Evolutionary conservation across 352 stramenopile species (phyloP), one percentile per base, ranked within the genome.

Genomic region (Phytophthora pinifolia): DNA sequence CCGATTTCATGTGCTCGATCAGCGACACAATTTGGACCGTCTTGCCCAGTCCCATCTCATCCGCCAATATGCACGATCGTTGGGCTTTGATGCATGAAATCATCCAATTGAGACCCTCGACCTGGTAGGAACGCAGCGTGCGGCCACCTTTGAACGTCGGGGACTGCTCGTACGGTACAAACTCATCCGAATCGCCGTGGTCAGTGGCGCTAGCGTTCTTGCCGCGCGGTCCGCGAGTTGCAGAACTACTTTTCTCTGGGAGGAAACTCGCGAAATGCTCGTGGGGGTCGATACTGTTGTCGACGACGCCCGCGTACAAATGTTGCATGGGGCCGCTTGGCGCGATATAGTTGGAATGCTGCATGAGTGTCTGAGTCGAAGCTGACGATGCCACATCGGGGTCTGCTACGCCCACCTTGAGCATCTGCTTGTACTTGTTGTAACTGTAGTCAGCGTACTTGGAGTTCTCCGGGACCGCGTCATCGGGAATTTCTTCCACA

Each of bases 21-120:
- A 98, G 96, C 9, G 89, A 96, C 8, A 96, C 86, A 18, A 96
- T 97, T 78, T 98, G 95, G 27, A 98, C 94, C 30, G 92, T 98
- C 64, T 98, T 98, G 13, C 89, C 90, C 20, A 98, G 75, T 20
- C 92, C 92, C 92, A 97, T 98, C 47, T 97, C 89, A 46, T 98
- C 90, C 5, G 89, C 92, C 31, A 96, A 57, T 41, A 96, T 92
- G 43, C 76, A 91, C n/a, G 82, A 94, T 27, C 86, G 83, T 53
- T 94, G 83, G 6, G 85, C 83, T 63, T 96, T 94, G 48, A 87
- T 92, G 49, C 74, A 92, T 9, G 84, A 88, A 27, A 94, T 76
- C 81, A 96, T 96, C 86, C 86, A 96, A 46, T 96, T 96, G 6
- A 96, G 62, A 12, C 86, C 86, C 52, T 96, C 86, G 9, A 96